Conservation (phyloP, 2,329 filamentous ascomycete species). For the Colletotrichum musae region DNA sequence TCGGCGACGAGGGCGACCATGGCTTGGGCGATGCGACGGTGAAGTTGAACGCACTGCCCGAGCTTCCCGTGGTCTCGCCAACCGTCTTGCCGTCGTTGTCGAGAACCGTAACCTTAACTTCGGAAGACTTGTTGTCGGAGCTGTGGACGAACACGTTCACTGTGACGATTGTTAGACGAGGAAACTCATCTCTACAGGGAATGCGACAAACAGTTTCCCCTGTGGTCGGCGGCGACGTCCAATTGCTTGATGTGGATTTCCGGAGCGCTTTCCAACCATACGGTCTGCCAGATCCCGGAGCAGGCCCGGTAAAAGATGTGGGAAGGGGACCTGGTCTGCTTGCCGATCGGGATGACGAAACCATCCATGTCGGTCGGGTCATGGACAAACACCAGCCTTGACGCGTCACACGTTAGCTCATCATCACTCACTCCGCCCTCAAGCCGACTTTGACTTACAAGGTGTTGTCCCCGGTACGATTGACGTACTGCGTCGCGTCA, state of each 20-base stretch:
- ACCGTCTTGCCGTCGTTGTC: conserved; percentile 57
- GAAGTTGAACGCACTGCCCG: conserved; percentile 69
- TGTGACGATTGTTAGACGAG: conserved; percentile 46
- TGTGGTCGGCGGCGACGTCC: conserved; percentile 70
- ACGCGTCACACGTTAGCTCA: background rate
- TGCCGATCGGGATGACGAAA: conserved; percentile 75
- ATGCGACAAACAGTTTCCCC: conserved; percentile 62
- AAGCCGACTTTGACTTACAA: conserved; percentile 57
- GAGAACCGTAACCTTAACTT: conserved; percentile 54
- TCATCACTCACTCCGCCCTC: background rate
- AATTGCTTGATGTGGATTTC: conserved; percentile 69
- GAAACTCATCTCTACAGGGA: background rate
- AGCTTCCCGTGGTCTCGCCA: conserved; percentile 58
- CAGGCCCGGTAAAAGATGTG: conserved; percentile 82
- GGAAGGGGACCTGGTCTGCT: conserved; percentile 69
- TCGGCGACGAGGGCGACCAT: conserved; percentile 76
- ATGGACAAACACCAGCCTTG: conserved; percentile 74
- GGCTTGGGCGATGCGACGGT: conserved; percentile 67
- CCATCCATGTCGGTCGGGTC: conserved; percentile 74
- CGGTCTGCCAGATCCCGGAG: conserved; percentile 81
- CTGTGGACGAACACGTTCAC: conserved; percentile 71
- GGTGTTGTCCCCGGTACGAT: conserved; percentile 63
- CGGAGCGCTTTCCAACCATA: conserved; percentile 78
- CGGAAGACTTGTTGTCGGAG: conserved; percentile 51
- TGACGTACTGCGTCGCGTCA: conserved; percentile 67